Conservation (phyloP, 805 yeast genomes). For the Metschnikowia rubicola region DNA sequence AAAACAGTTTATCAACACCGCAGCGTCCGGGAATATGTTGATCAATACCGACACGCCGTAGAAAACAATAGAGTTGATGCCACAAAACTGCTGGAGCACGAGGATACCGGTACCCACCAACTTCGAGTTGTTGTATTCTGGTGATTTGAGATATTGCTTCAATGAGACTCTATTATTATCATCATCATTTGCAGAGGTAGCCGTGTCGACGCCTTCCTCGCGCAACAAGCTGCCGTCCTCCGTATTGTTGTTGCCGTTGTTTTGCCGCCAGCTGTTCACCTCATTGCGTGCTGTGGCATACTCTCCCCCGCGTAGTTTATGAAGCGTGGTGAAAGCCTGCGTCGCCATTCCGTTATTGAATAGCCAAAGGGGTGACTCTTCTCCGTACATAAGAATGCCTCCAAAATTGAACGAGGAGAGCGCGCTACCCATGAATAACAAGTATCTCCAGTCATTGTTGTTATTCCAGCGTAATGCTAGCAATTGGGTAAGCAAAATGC, state of each 20-base stretch:
- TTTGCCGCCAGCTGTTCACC: slow-evolving; percentile 34
- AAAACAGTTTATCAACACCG: slow-evolving; percentile 69
- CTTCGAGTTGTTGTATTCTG: slow-evolving; percentile 55
- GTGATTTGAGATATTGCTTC: slow-evolving; percentile 45
- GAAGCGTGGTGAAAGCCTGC: slow-evolving; percentile 39
- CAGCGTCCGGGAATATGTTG: slow-evolving; percentile 65
- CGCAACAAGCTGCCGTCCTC: slow-evolving; percentile 21
- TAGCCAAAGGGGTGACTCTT: slow-evolving; percentile 88
- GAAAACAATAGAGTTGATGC: slow-evolving; percentile 87
- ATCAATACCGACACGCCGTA: slow-evolving; percentile 86
- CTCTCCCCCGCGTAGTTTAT: slow-evolving; percentile 39
- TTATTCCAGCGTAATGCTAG: slow-evolving; percentile 69
- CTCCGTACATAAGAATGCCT: slow-evolving; percentile 37
- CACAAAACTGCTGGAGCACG: slow-evolving; percentile 86
- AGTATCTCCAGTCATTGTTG: slow-evolving; percentile 64
- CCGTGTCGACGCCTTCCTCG: slow-evolving; percentile 15
- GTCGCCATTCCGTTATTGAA: slow-evolving; percentile 42
- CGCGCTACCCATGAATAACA: slow-evolving; percentile 59
- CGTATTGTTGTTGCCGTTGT: not conserved
- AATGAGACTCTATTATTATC: slow-evolving; percentile 20
- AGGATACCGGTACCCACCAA: slow-evolving; percentile 68
- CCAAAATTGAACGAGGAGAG: slow-evolving; percentile 51
- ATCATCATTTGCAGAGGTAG: not conserved
- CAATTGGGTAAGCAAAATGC: slow-evolving; percentile 77
- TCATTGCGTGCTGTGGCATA: slow-evolving; percentile 33